These are phyloP conservation scores for Salix suchowensis DNA, from an alignment of 345 rosid species.

Conservation along the genomic window DNA sequence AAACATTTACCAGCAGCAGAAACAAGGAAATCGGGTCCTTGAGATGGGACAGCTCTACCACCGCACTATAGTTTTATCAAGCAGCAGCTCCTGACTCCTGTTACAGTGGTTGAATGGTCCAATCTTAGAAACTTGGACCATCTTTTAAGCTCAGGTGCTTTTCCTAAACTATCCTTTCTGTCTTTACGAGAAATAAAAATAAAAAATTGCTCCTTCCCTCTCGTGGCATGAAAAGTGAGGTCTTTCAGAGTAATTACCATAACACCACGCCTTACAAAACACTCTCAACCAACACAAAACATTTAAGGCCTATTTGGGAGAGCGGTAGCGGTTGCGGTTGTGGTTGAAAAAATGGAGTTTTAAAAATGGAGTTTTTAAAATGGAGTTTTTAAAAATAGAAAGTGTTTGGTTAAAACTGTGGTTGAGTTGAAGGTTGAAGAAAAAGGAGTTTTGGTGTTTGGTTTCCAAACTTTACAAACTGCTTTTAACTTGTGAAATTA, in stretches of 20 bases:
- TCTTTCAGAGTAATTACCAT: background rate
- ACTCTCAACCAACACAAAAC: background rate
- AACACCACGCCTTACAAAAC: background rate
- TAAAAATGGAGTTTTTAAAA: too few species aligned
- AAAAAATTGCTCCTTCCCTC: background rate
- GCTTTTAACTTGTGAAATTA: too few species aligned
- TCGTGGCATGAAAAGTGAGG: background rate
- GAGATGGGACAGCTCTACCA: constrained; percentile 12
- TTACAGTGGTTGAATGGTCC: constrained; percentile 13
- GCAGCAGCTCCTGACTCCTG: background rate
- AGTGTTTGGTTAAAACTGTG: too few species aligned
- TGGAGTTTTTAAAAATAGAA: too few species aligned
- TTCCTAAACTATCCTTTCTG: background rate
- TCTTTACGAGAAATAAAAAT: background rate
- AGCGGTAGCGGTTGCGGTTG: too few species aligned
- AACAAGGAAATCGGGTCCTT: background rate
- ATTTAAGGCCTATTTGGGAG: too few species aligned
- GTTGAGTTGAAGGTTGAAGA: too few species aligned
- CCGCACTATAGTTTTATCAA: background rate
- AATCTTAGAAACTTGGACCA: background rate
- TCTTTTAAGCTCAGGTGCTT: background rate
- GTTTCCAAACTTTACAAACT: too few species aligned
- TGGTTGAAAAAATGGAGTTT: too few species aligned
- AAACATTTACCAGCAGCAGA: background rate
- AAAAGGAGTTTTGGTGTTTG: too few species aligned